Percentiles rank a stretch among this genome's conserved stretches.
Conservation (phyloP, 2,329 filamentous ascomycete genomes). For the Penicillium aurantiogriseum region DNA sequence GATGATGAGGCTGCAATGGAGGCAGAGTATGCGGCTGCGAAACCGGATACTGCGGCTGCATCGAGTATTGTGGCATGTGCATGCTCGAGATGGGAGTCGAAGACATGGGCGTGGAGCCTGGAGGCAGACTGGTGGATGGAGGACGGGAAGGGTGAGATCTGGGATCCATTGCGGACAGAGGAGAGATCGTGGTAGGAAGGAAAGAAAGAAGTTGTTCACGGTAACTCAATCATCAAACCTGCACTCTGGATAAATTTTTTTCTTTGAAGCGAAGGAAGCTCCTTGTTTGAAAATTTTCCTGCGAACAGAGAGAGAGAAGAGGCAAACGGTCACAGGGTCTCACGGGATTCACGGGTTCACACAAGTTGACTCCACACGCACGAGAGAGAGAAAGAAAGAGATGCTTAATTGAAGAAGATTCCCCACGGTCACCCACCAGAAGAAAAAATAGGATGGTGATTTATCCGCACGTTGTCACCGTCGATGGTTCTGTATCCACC, state of each 20-base stretch:
- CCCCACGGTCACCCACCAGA: conserved; percentile 43
- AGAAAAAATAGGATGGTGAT: conserved; percentile 35
- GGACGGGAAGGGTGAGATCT: conserved; percentile 45
- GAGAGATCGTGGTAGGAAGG: conserved; percentile 12
- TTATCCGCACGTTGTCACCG: conserved; percentile 44
- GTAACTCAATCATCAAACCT: conserved; percentile 38
- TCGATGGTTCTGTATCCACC: conserved; percentile 43
- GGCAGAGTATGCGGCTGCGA: conserved; percentile 47
- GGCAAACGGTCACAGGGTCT: conserved; percentile 20
- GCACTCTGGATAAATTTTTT: conserved; percentile 14
- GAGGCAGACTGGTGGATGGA: conserved; percentile 46
- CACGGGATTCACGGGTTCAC: neutral
- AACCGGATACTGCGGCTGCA: conserved; percentile 46
- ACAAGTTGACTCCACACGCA: conserved; percentile 33
- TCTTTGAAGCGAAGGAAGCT: conserved; percentile 14
- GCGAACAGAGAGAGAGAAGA: conserved; percentile 8
- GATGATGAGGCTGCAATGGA: conserved; percentile 48
- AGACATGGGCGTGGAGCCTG: conserved; percentile 45
- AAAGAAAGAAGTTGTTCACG: conserved; percentile 26
- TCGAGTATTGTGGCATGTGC: conserved; percentile 48
- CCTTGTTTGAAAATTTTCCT: conserved; percentile 24
- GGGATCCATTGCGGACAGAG: conserved; percentile 39
- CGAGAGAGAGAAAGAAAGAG: conserved; percentile 27
- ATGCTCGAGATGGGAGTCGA: conserved; percentile 47
- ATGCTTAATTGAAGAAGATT: conserved; percentile 38